Evolutionary conservation across 225 moss, liverwort and hornwort genomes (phyloP).

Genomic region (Pseudoscleropodium purum): DNA sequence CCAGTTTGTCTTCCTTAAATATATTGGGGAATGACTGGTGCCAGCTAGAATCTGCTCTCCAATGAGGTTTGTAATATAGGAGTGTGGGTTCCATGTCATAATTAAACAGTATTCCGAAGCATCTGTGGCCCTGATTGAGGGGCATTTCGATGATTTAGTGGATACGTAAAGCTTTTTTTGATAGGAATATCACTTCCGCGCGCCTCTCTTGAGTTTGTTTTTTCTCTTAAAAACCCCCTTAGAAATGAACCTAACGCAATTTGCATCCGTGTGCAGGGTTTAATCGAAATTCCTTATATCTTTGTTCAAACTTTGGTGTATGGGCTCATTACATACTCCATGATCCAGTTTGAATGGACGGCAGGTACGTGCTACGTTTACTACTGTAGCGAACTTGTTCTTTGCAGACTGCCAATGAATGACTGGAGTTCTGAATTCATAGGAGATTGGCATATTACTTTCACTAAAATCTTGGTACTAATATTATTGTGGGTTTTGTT

Average conservation of each 20-base stretch:
- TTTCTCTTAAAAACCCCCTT: too few species aligned
- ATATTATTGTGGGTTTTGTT: background rate
- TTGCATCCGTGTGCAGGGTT: slow-evolving; percentile 42
- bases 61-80: background rate
- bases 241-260: background rate
- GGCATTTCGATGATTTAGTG: background rate
- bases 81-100: background rate
- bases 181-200: background rate
- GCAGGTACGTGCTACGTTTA: slow-evolving; percentile 13
- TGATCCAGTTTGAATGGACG: slow-evolving; percentile 87
- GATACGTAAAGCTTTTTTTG: background rate
- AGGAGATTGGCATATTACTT: background rate
- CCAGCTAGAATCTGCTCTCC: background rate
- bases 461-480: background rate
- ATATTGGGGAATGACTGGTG: background rate
- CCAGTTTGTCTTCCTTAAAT: background rate
- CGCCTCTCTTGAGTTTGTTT: background rate
- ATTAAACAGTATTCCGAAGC: background rate
- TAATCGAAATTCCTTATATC: slow-evolving; percentile 78
- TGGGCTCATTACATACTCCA: slow-evolving; percentile 65
- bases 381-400: background rate
- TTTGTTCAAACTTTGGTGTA: slow-evolving; percentile 64
- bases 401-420: background rate
- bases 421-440: background rate
- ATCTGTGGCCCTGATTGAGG: background rate